These are phyloP conservation scores for Dactylellina sp. DNA, from an alignment of 2,329 filamentous ascomycete species.

Conservation along the genomic window DNA sequence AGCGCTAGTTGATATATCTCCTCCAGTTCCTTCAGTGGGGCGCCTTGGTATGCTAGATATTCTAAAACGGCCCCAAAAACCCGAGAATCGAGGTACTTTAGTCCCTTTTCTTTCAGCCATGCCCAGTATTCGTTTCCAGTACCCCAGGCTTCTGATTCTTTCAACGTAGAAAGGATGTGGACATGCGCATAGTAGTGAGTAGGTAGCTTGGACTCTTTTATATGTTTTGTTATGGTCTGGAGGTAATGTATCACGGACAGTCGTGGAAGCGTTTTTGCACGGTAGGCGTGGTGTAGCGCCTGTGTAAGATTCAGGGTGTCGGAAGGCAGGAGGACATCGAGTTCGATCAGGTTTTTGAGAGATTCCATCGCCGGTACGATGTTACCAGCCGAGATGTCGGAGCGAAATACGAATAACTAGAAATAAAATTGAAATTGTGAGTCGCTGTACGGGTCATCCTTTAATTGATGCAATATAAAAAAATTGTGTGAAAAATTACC, in stretches of 20 bases:
- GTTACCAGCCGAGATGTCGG: constrained; percentile 59
- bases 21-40: constrained; percentile 65
- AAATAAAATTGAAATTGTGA: constrained; percentile 9
- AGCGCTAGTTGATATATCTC: constrained; percentile 66
- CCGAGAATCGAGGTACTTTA: constrained; percentile 64
- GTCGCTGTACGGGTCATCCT: too few relatives aligned
- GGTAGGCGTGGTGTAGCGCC: constrained; percentile 63
- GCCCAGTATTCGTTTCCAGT: constrained; percentile 66
- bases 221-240: constrained; percentile 64
- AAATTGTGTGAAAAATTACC: too few relatives aligned
- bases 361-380: constrained; percentile 58
- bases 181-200: constrained; percentile 63
- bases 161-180: constrained; percentile 67
- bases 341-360: constrained; percentile 57
- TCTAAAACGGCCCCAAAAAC: constrained; percentile 69
- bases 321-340: constrained; percentile 54
- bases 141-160: constrained; percentile 64
- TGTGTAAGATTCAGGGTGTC: constrained; percentile 59
- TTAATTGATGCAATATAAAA: too few relatives aligned
- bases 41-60: constrained; percentile 65
- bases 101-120: constrained; percentile 66
- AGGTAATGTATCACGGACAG: constrained; percentile 58
- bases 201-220: constrained; percentile 62
- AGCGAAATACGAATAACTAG: constrained; percentile 61
- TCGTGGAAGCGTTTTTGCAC: constrained; percentile 48